A percentile compares a stretch with the other conserved stretches of the same genome.
phyloP scores from a whole-genome alignment of 768 basidiomycete species.

The Amanita subjunquillea region DNA sequence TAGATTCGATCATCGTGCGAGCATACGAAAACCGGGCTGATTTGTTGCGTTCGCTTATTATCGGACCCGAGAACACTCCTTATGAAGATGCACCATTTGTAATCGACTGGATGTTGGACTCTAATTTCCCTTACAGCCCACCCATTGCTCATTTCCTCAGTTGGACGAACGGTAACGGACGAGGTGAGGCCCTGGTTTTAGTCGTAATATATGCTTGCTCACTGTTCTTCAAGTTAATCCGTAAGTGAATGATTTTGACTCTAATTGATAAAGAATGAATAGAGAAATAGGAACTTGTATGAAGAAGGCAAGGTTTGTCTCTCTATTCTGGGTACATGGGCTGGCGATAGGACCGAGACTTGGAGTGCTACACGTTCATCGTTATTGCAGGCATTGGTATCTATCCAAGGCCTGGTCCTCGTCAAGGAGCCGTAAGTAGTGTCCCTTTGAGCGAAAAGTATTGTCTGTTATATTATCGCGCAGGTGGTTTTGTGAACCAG shows the following conservation, averaged over 20 bases:
- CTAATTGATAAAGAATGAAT: neutral
- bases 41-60: conserved; percentile 78
- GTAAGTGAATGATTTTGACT: conserved; percentile 30
- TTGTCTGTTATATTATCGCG: conserved; percentile 1
- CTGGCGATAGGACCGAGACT: conserved; percentile 77
- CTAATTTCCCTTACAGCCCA: conserved; percentile 72
- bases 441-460: neutral
- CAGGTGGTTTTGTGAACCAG: conserved; percentile 89
- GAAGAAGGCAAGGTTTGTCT: conserved; percentile 94
- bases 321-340: conserved; percentile 88
- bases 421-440: conserved; percentile 80
- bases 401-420: conserved; percentile 88
- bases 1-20: conserved; percentile 82
- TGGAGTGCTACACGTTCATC: conserved; percentile 85
- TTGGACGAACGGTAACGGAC: conserved; percentile 91
- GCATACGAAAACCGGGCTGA: conserved; percentile 87
- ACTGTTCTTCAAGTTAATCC: conserved; percentile 48
- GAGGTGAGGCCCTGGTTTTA: conserved; percentile 37
- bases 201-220: neutral
- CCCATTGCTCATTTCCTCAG: conserved; percentile 86
- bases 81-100: conserved; percentile 92
- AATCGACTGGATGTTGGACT: conserved; percentile 88
- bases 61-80: conserved; percentile 92
- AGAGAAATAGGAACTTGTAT: conserved; percentile 62
- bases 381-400: conserved; percentile 84